Conservation (phyloP, 495 filamentous ascomycete species). For the Penicillium subrubescens region DNA sequence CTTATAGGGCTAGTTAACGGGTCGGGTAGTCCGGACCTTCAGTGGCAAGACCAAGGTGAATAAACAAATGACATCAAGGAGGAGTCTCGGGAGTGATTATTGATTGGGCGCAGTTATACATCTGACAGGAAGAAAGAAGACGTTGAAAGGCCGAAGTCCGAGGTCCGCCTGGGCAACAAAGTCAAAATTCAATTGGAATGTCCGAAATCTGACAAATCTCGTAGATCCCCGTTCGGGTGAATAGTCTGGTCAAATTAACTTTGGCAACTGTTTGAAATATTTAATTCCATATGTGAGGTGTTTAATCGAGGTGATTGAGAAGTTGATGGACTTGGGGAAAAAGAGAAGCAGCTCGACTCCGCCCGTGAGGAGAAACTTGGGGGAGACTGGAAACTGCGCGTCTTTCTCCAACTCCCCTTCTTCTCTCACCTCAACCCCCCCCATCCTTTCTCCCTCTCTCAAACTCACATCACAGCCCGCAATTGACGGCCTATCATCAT, state of each 20-base stretch:
- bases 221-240: background rate
- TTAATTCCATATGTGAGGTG: background rate
- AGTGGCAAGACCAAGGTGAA: conserved; percentile 14
- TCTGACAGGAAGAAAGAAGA: background rate
- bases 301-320: background rate
- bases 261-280: background rate
- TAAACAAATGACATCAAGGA: conserved; percentile 19
- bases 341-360: background rate
- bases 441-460: background rate
- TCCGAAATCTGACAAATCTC: background rate
- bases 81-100: background rate
- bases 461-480: background rate
- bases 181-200: background rate
- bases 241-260: background rate
- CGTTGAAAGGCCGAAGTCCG: background rate
- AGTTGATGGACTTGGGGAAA: background rate
- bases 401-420: background rate
- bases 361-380: background rate
- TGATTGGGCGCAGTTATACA: background rate
- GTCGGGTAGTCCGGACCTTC: conserved; percentile 14
- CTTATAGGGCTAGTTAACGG: background rate
- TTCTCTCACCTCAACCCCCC: background rate
- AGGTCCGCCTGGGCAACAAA: background rate
- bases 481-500: conserved; percentile 12
- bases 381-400: background rate